Evolutionary conservation across 257 asterid genomes (phyloP).

Genomic region (Salvia rosmarinus): DNA sequence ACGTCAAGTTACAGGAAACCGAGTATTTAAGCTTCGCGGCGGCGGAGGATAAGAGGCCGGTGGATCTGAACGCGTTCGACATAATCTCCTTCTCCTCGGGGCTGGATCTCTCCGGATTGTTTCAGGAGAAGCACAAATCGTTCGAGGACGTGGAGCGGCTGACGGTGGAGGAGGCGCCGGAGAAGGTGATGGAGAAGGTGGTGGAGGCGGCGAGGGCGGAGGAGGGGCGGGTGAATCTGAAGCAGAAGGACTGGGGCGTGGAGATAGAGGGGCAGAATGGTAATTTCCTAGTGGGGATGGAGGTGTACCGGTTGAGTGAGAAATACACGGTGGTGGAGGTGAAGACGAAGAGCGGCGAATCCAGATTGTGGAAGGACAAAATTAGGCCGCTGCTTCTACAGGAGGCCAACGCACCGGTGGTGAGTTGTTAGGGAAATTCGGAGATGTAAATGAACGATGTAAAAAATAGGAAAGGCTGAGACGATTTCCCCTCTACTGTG

Average conservation of each 20-base stretch:
- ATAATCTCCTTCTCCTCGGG: slow-evolving; percentile 55
- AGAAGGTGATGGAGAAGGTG: slow-evolving; percentile 40
- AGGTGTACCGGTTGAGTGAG: slow-evolving; percentile 47
- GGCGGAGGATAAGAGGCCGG: slow-evolving; percentile 24
- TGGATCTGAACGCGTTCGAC: slow-evolving; percentile 50
- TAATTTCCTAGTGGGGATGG: slow-evolving; percentile 36
- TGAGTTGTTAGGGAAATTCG: slow-evolving; percentile 12
- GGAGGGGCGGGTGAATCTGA: slow-evolving; percentile 36
- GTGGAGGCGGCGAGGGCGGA: slow-evolving; percentile 44
- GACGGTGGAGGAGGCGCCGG: slow-evolving; percentile 42
- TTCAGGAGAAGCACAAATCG: slow-evolving; percentile 29
- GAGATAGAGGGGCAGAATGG: slow-evolving; percentile 52
- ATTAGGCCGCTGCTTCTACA: slow-evolving; percentile 45
- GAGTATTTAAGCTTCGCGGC: slow-evolving; percentile 2
- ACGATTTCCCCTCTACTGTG: neutral
- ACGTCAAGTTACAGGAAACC: neutral
- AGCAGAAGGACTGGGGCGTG: slow-evolving; percentile 51
- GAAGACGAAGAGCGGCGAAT: slow-evolving; percentile 39
- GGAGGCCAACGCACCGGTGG: slow-evolving; percentile 2
- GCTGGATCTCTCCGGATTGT: slow-evolving; percentile 44
- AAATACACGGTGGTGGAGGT: slow-evolving; percentile 49
- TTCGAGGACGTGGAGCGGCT: slow-evolving; percentile 43
- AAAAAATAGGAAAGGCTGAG: slow-evolving; percentile 11
- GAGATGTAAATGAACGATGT: neutral
- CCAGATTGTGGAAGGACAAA: slow-evolving; percentile 44